Base-by-base conservation (phyloP, 1,284 basidiomycete species). In the Retiboletus flavoniger region DNA sequence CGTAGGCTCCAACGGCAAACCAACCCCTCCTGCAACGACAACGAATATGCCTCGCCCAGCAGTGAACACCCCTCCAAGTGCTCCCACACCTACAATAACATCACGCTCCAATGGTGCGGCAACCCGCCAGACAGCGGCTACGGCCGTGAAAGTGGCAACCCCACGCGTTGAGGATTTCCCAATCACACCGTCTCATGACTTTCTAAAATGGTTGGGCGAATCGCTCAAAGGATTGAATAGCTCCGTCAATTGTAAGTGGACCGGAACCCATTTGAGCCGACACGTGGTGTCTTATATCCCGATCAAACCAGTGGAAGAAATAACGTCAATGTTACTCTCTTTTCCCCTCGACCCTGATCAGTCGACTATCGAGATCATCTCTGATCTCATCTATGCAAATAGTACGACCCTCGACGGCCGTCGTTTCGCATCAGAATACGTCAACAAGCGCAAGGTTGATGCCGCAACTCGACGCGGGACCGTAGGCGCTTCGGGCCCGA, bases 351-450 rank as follows among this genome's bases (percentile, higher is more conserved):
- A 97, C 63, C 90, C 93, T 11, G 91, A 94, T 60, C 74, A 84
- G 38, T 80, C 85, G 4, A 90, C 89, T 2, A 74, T 87, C 38
- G 94, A 97, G 73, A 87, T 96, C 67, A 96, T 98, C 59, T 89
- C 90, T 19, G 95, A 97, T 68, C 78, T 87, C 41, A 92, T 99
- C 53, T 99, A 99, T 68, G 89, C 92, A 38, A 94, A 91, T 65
- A 95, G 91, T 63, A 91, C 92, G 24, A 99, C 93, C 2, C 81
- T 99, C 39, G 95, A 99, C 65, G 97, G 97, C 1, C 82, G 95
- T 51, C 83, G 95, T 29, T 99, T 99, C 66, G 94, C 95, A 1
- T 78, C 88, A 6, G 95, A 98, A 64, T 99, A 95, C 67, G 85
- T 94, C 47, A 83, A 78, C 57, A 91, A 84, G 70, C 86, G 95